phyloP scores from a whole-genome alignment of 2,329 filamentous ascomycete species.

The Cladophialophora exuberans region DNA sequence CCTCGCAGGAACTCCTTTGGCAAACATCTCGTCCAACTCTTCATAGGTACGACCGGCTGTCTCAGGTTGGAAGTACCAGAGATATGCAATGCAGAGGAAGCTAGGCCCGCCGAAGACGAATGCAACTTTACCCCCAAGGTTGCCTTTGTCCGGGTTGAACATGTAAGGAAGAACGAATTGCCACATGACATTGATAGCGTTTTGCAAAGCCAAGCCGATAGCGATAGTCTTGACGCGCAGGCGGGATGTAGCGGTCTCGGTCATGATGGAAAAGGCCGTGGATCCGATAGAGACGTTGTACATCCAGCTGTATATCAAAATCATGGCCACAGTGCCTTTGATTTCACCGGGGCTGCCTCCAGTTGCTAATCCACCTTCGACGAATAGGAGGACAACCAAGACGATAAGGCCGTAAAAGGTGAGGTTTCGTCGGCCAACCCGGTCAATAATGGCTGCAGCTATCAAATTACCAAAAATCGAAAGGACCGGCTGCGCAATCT shows the following conservation, averaged over 20 bases:
- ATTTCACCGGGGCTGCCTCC: conserved; percentile 1
- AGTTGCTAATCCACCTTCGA: conserved; percentile 44
- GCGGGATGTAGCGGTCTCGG: conserved; percentile 44
- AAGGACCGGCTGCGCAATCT: conserved; percentile 45
- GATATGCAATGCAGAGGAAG: conserved; percentile 26
- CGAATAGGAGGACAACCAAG: conserved; percentile 46
- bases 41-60: conserved; percentile 39
- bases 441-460: conserved; percentile 45
- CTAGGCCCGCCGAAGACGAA: conserved; percentile 46
- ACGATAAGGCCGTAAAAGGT: conserved; percentile 41
- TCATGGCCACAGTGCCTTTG: conserved; percentile 37
- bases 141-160: conserved; percentile 41
- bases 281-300: conserved; percentile 48
- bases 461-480: conserved; percentile 47
- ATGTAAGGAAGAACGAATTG: conserved; percentile 43
- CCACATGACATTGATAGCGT: conserved; percentile 38
- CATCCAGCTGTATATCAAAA: conserved; percentile 45
- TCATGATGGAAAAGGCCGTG: conserved; percentile 43
- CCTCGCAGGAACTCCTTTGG: conserved; percentile 32
- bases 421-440: conserved; percentile 41
- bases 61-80: conserved; percentile 45
- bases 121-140: conserved; percentile 44
- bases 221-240: conserved; percentile 44
- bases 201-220: conserved; percentile 12
- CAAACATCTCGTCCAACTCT: conserved; percentile 39